Evolutionary conservation across 495 filamentous ascomycete genomes (phyloP).

Genomic region (Rhizodiscina lignyota): DNA sequence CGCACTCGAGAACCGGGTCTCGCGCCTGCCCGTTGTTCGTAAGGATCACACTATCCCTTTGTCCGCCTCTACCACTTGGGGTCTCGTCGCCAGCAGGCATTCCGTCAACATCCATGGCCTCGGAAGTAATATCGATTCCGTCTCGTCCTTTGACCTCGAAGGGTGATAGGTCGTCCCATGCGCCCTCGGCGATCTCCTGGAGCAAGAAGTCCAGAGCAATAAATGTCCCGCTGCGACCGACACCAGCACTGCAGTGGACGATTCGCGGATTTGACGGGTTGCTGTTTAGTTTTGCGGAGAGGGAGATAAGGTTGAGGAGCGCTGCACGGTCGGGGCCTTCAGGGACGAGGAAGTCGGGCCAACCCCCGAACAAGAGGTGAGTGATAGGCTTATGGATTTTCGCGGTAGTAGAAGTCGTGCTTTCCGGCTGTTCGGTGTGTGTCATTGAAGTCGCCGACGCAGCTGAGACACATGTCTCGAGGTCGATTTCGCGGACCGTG

Average conservation of each 20-base stretch:
- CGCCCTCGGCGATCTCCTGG: conserved; percentile 60
- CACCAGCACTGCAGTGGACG: conserved; percentile 87
- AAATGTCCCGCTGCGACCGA: conserved; percentile 88
- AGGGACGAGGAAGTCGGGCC: conserved; percentile 88
- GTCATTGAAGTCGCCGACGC: conserved; percentile 45
- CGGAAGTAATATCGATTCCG: no score
- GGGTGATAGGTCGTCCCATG: conserved; percentile 30
- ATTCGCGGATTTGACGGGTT: conserved; percentile 58
- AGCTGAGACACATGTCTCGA: conserved; percentile 37
- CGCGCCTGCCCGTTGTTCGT: conserved; percentile 18
- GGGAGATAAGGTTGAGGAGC: conserved; percentile 60
- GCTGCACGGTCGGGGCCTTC: conserved; percentile 60
- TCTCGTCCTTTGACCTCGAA: no score
- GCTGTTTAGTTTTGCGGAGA: conserved; percentile 37
- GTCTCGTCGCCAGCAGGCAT: no score
- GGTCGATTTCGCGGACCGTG: conserved; percentile 36
- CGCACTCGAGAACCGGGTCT: conserved; percentile 56
- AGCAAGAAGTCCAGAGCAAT: conserved; percentile 86
- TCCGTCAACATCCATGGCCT: no score
- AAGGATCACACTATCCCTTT: conserved; percentile 5
- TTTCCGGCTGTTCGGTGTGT: no score
- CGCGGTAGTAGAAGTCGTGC: no score
- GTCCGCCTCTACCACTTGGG: background rate
- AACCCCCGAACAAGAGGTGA: conserved; percentile 83
- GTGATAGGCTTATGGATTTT: no score